These are phyloP conservation scores for Penicillium paradoxum DNA, from an alignment of 495 filamentous ascomycete genomes.

Conservation along the genomic window DNA sequence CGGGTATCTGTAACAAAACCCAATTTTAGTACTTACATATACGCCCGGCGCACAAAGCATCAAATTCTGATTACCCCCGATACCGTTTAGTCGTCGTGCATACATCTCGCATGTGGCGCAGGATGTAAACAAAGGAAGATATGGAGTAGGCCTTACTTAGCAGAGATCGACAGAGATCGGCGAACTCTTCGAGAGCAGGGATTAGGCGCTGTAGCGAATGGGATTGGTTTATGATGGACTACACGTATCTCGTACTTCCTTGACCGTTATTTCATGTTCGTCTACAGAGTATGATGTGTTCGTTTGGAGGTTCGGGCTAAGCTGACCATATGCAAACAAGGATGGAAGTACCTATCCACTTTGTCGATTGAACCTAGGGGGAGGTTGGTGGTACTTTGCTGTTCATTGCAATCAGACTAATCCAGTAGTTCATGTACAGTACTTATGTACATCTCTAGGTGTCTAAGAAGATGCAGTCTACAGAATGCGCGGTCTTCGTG, in stretches of 20 bases:
- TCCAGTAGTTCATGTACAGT: too few relatives aligned
- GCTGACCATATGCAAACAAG: neutral
- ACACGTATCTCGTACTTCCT: neutral
- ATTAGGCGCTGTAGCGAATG: neutral
- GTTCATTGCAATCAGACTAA: too few relatives aligned
- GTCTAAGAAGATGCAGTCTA: too few relatives aligned
- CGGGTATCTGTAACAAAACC: too few relatives aligned
- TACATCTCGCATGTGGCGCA: neutral
- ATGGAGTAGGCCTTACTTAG: neutral
- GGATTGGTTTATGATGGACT: neutral
- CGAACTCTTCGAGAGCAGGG: neutral
- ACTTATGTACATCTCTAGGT: too few relatives aligned
- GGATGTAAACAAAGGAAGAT: slow-evolving; percentile 5
- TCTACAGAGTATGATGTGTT: neutral
- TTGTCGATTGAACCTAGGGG: too few relatives aligned
- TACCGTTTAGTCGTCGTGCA: slow-evolving; percentile 1
- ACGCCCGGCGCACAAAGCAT: neutral
- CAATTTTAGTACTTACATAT: neutral
- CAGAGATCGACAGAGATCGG: neutral
- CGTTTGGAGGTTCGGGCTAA: neutral
- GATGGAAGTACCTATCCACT: too few relatives aligned
- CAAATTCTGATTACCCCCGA: neutral
- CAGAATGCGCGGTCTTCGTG: too few relatives aligned
- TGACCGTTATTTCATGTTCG: neutral
- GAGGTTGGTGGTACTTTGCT: too few relatives aligned